Percentiles rank a stretch among this genome's conserved stretches.
phyloP scores from a whole-genome alignment of 208 protist genomes.

The Leishmania major region DNA sequence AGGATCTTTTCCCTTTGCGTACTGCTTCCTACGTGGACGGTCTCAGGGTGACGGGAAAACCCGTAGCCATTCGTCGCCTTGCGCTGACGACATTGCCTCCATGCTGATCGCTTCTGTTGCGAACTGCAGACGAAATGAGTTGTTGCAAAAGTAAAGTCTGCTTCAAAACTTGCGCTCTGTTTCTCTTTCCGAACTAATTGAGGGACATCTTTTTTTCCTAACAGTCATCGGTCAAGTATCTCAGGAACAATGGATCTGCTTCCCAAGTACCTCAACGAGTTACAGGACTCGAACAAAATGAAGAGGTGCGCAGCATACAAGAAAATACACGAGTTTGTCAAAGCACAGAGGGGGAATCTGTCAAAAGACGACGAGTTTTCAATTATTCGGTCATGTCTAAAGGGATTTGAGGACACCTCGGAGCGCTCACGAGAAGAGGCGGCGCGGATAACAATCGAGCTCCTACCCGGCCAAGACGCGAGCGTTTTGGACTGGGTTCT shows the following conservation, averaged over 20 bases:
- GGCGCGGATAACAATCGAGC: constrained; percentile 46
- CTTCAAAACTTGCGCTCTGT: neutral
- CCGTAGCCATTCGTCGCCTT: neutral
- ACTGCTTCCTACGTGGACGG: neutral
- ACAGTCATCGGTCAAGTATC: neutral
- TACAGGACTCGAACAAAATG: constrained; percentile 67
- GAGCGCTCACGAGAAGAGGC: constrained; percentile 83
- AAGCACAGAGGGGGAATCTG: constrained; percentile 2
- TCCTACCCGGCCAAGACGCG: constrained; percentile 49
- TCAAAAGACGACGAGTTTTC: constrained; percentile 48
- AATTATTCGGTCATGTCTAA: constrained; percentile 61
- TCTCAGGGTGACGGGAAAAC: neutral
- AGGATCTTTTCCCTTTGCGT: neutral
- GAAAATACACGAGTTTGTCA: constrained; percentile 50
- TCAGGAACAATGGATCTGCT: constrained; percentile 63
- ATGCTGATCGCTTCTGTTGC: neutral
- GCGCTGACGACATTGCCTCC: neutral
- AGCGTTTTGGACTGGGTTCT: constrained; percentile 88
- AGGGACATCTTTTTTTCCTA: neutral
- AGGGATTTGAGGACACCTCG: constrained; percentile 77
- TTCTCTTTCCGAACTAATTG: neutral
- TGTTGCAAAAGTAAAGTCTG: neutral
- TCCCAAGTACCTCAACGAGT: constrained; percentile 76
- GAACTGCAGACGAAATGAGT: neutral
- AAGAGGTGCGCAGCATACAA: constrained; percentile 73